These are phyloP conservation scores for Cladochytrium replicatum DNA, from an alignment of 192 early-diverging fungal species.

Conservation along the genomic window DNA sequence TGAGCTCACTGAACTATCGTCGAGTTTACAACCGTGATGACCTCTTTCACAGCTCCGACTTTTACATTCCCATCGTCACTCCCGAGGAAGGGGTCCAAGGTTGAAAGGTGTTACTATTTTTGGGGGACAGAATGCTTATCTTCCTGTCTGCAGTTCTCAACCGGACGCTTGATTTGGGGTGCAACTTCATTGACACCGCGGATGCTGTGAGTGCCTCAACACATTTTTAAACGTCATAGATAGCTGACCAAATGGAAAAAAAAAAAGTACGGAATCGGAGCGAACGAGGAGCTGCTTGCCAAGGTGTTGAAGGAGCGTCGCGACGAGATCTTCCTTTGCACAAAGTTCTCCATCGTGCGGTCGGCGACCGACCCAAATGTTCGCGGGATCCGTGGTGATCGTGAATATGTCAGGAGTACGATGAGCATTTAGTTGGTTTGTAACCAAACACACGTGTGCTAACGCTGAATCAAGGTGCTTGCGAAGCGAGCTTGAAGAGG, in stretches of 20 bases:
- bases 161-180: conserved; percentile 42
- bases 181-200: conserved; percentile 48
- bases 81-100: conserved; percentile 15
- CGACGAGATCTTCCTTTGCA: conserved; percentile 42
- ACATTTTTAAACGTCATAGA: too few relatives aligned
- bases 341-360: conserved; percentile 44
- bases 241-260: too few relatives aligned
- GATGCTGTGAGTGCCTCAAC: too few relatives aligned
- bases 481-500: conserved; percentile 34
- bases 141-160: conserved; percentile 29
- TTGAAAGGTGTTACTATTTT: conserved; percentile 25
- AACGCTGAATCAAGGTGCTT: too few relatives aligned
- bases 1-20: conserved; percentile 25
- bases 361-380: conserved; percentile 12
- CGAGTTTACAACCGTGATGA: too few relatives aligned
- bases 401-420: conserved; percentile 39
- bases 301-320: conserved; percentile 28
- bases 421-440: too few relatives aligned
- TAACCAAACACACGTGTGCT: too few relatives aligned
- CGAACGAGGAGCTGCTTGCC: conserved; percentile 34
- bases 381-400: conserved; percentile 26
- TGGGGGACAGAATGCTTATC: too few relatives aligned
- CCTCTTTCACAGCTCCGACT: too few relatives aligned
- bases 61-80: too few relatives aligned
- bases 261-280: conserved; percentile 36